Evolutionary conservation across 2,329 filamentous ascomycete species (phyloP).

Genomic region (Fusarium equiseti): DNA sequence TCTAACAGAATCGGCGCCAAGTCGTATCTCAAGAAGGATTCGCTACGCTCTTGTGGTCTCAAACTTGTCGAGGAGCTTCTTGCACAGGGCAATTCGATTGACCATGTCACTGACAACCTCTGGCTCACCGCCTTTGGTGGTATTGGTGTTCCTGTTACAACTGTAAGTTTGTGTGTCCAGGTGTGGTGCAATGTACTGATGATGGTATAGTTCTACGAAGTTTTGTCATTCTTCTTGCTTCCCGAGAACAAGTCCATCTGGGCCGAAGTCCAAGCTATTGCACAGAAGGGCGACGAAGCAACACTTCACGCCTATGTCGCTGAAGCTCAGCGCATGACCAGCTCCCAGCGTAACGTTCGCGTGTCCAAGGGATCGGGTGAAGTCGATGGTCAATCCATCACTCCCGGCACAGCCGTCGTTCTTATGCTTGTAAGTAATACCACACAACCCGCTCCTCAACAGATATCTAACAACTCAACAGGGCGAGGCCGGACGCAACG

Average conservation of each 20-base stretch:
- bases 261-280: conserved; percentile 57
- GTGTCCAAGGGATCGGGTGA: conserved; percentile 51
- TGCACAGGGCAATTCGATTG: conserved; percentile 48
- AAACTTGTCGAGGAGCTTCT: conserved; percentile 56
- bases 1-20: conserved; percentile 48
- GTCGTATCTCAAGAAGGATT: conserved; percentile 50
- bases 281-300: conserved; percentile 51
- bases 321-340: conserved; percentile 58
- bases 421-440: conserved; percentile 54
- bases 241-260: conserved; percentile 57
- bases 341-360: conserved; percentile 55
- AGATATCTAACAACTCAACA: conserved; percentile 38
- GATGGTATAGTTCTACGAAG: conserved; percentile 57
- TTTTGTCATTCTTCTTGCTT: conserved; percentile 57
- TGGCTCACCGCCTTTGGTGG: conserved; percentile 58
- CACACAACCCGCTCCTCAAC: accelerated
- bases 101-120: conserved; percentile 53
- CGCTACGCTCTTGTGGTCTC: conserved; percentile 55
- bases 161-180: conserved; percentile 45
- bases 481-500: conserved; percentile 56
- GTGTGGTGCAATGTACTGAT: not conserved
- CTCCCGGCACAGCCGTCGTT: conserved; percentile 57
- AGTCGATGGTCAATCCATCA: conserved; percentile 55
- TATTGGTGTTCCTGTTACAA: conserved; percentile 54
- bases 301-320: conserved; percentile 54